Conservation (phyloP, 1,284 basidiomycete genomes). For the Malassezia vespertilionis region DNA sequence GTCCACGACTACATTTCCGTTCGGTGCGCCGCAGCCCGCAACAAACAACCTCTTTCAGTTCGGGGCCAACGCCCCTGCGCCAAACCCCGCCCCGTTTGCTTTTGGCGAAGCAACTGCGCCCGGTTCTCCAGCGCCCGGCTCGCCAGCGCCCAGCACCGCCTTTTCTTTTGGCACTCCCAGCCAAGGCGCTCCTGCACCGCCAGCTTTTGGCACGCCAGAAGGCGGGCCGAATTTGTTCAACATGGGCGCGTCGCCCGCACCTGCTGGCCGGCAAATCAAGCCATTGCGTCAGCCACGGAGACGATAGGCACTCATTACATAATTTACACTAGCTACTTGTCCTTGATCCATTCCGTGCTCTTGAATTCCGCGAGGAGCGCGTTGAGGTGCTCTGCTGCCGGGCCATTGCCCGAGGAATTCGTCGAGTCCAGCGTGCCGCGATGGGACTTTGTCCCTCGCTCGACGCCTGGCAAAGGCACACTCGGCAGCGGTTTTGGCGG, state of each 20-base stretch:
- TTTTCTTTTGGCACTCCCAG: no score
- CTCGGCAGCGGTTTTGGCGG: background rate
- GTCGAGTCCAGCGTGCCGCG: background rate
- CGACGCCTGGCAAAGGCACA: background rate
- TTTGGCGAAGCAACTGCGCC: background rate
- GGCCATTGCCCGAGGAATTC: background rate
- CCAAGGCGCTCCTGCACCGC: no score
- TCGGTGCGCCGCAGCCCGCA: slow-evolving; percentile 11
- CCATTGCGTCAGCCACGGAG: slow-evolving; percentile 22
- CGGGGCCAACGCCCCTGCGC: slow-evolving; percentile 11
- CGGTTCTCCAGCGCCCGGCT: slow-evolving; percentile 4
- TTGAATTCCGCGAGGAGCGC: slow-evolving; percentile 1
- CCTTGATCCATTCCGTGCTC: slow-evolving; percentile 3
- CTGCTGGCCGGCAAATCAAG: slow-evolving; percentile 29
- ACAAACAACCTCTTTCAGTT: slow-evolving; percentile 9
- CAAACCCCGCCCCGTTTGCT: slow-evolving; percentile 8
- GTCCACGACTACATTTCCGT: slow-evolving; percentile 5
- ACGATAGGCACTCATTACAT: background rate
- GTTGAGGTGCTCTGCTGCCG: slow-evolving; percentile 4
- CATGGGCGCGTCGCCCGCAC: slow-evolving; percentile 24
- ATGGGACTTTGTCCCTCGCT: background rate
- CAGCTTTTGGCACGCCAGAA: slow-evolving; percentile 4
- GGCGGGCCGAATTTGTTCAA: slow-evolving; percentile 22
- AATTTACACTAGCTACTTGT: background rate
- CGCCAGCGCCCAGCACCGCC: slow-evolving; percentile 13